These are phyloP conservation scores for Rugonectria rugulosa DNA, from an alignment of 2,329 filamentous ascomycete species.

Conservation along the genomic window DNA sequence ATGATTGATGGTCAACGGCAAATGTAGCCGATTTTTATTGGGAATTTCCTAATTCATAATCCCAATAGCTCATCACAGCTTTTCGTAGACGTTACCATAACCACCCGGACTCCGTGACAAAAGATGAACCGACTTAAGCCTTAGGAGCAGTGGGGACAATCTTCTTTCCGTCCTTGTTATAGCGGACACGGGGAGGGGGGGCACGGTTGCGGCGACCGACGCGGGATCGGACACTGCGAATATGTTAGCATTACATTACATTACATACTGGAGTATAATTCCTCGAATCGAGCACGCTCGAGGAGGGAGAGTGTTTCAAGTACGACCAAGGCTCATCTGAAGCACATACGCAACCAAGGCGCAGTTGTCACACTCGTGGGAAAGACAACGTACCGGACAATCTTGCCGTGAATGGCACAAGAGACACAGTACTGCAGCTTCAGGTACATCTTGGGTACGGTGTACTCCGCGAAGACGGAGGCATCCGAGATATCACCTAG, in stretches of 20 bases:
- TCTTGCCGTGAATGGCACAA: constrained; percentile 99
- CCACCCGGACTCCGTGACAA: constrained; percentile 49
- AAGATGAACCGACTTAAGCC: constrained; percentile 45
- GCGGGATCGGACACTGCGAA: constrained; percentile 87
- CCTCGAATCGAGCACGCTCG: constrained; percentile 11
- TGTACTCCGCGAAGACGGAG: constrained; percentile 99
- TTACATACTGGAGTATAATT: constrained; percentile 38
- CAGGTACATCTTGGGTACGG: constrained; percentile 99
- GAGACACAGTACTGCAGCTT: constrained; percentile 99
- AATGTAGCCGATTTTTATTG: constrained; percentile 41
- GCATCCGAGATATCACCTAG: constrained; percentile 99
- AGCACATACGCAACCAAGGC: constrained; percentile 55
- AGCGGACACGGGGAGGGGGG: constrained; percentile 94
- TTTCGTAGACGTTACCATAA: constrained; percentile 46
- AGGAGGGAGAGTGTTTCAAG: constrained; percentile 46
- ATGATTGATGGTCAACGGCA: background rate
- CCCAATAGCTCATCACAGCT: constrained; percentile 48
- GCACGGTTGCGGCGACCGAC: constrained; percentile 99
- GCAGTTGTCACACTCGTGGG: constrained; percentile 66
- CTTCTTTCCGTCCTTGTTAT: constrained; percentile 99
- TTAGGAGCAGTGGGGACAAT: constrained; percentile 75
- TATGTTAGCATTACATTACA: constrained; percentile 51
- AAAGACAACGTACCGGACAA: constrained; percentile 91
- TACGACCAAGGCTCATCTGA: constrained; percentile 69
- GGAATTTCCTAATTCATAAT: constrained; percentile 42